phyloP scores from a whole-genome alignment of 768 basidiomycete genomes.

The Russula compacta region DNA sequence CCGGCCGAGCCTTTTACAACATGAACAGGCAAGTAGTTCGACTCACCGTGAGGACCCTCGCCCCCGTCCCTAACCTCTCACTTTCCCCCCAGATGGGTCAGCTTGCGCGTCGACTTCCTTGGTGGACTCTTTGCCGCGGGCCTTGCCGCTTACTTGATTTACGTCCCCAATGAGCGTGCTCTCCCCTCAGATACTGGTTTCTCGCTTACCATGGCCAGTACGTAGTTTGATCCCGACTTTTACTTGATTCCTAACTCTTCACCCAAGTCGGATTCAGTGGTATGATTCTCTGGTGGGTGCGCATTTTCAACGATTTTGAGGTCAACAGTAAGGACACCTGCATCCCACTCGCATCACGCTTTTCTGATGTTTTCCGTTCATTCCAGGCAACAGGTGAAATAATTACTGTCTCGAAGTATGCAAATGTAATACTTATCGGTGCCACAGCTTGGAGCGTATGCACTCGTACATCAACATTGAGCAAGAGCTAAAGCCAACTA shows the following conservation, averaged over 20 bases:
- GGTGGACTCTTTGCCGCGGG: conserved; percentile 43
- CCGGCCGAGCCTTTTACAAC: conserved; percentile 38
- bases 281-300: conserved; percentile 44
- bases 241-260: background rate
- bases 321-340: conserved; percentile 29
- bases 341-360: background rate
- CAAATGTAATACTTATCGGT: background rate
- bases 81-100: conserved; percentile 34
- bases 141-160: conserved; percentile 46
- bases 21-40: conserved; percentile 33
- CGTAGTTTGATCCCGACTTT: background rate
- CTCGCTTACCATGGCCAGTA: conserved; percentile 35
- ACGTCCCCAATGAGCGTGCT: conserved; percentile 29
- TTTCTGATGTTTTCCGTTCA: background rate
- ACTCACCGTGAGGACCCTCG: no score
- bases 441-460: conserved; percentile 39
- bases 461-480: conserved; percentile 49
- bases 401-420: background rate
- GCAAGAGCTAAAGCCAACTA: conserved; percentile 38
- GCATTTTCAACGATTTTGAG: conserved; percentile 38
- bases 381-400: conserved; percentile 25
- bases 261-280: conserved; percentile 42
- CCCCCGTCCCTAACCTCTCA: background rate
- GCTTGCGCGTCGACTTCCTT: conserved; percentile 45
- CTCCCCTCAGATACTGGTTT: conserved; percentile 32